Conservation (phyloP, 108 stramenopile species). For the Cyclotella kingstonii region DNA sequence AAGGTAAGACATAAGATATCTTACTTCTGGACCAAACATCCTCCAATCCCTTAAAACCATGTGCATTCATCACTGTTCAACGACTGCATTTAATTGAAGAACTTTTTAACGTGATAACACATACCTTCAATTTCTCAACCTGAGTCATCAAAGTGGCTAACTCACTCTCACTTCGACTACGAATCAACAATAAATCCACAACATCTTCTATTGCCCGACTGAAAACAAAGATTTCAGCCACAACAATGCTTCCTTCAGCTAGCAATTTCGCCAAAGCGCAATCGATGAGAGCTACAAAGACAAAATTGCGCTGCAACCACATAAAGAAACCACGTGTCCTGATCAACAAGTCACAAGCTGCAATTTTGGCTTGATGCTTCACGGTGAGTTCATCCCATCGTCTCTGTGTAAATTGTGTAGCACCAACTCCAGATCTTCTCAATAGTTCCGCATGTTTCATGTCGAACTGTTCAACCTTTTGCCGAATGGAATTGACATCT, state of each 20-base stretch:
- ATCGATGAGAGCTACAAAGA: slow-evolving; percentile 82
- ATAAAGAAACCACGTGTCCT: slow-evolving; percentile 72
- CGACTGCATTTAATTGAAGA: too few species aligned
- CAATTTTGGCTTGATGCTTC: slow-evolving; percentile 63
- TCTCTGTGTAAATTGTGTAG: slow-evolving; percentile 66
- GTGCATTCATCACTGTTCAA: too few species aligned
- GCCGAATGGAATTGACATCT: slow-evolving; percentile 54
- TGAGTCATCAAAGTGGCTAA: slow-evolving; percentile 80
- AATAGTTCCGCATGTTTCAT: slow-evolving; percentile 86
- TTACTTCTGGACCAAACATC: slow-evolving; percentile 68
- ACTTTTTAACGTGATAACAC: too few species aligned
- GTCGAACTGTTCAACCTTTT: slow-evolving; percentile 86
- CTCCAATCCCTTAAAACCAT: slow-evolving; percentile 1
- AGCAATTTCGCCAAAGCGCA: slow-evolving; percentile 81
- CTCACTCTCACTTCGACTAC: slow-evolving; percentile 79
- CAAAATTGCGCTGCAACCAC: slow-evolving; percentile 80
- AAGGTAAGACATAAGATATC: slow-evolving; percentile 53
- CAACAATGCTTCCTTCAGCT: slow-evolving; percentile 65
- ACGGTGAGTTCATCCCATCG: slow-evolving; percentile 80
- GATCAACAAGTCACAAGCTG: slow-evolving; percentile 52
- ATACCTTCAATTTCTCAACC: slow-evolving; percentile 65
- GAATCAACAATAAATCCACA: slow-evolving; percentile 77
- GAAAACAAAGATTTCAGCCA: slow-evolving; percentile 86
- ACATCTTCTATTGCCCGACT: slow-evolving; percentile 85
- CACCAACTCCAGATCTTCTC: slow-evolving; percentile 64